Evolutionary conservation across 108 stramenopile species (phyloP), one percentile per base, ranked within the genome.

Genomic region (Skeletonema costatum): DNA sequence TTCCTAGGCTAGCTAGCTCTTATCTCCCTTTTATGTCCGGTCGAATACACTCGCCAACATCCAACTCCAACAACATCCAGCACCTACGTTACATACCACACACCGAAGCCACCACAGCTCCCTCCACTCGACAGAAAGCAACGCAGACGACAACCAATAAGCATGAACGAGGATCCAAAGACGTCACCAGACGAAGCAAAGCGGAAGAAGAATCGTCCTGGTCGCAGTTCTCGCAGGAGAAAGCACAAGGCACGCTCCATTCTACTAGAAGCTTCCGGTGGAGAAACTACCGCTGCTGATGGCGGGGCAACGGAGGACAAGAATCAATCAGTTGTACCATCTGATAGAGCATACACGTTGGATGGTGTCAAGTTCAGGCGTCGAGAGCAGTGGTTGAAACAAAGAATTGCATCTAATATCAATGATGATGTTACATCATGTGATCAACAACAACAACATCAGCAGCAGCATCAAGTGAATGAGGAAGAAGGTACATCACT

Each of bases 171-270:
- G 17, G 25, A 56, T 56, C 53, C 53, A n/a, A 21, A 56, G n/a
- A 16, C 6, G 17, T 50, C 48, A 53, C 19, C 19, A 16, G 51
- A 53, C 0, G 21, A 5, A 53, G 0, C 51, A 53, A 25, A 21
- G 5, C 51, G 51, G 25, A 53, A 5, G 51, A 53, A 53, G 51
- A 53, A 53, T 25, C 51, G 51, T 25, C 51, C 51, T 9, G 51
- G 51, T 19, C 64, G 71, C 19, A 61, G 66, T 60, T 66, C 78
- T 51, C 78, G 78, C 19, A 35, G 78, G 12, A 71, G 78, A 4
- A 65, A 65, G 31, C 78, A 65, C 58, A 79, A 79, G 42, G 78
- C 78, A 38, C 71, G 56, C 10, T 66, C 78, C 29, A 79, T 64
- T 41, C 19, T 79, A 29, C 19, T 62, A 4, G 30, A 46, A 21